phyloP scores from a whole-genome alignment of 176 grass and related monocot species.

The Avena atlantica region DNA sequence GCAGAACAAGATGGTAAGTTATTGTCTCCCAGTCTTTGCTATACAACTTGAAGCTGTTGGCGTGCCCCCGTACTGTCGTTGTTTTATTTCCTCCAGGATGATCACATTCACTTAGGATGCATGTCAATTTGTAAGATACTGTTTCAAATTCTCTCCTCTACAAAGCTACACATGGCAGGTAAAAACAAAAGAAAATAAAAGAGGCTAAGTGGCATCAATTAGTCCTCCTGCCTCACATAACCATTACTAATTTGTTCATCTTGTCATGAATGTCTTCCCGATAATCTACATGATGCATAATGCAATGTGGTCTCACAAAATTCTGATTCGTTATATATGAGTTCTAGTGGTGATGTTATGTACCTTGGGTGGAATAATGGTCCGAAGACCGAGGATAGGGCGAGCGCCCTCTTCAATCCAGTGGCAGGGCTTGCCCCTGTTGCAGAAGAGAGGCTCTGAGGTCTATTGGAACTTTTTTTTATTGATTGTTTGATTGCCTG shows the following conservation, averaged over 20 bases:
- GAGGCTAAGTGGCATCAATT: constrained; percentile 32
- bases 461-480: background rate
- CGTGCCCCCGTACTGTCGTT: background rate
- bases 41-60: constrained; percentile 7
- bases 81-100: constrained; percentile 6
- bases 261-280: constrained; percentile 30
- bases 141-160: background rate
- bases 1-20: constrained; percentile 68
- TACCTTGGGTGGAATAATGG: background rate
- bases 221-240: background rate
- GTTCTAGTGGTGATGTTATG: background rate
- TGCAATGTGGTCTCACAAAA: background rate
- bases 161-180: background rate
- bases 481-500: background rate
- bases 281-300: constrained; percentile 14
- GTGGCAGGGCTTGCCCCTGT: background rate
- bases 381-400: background rate
- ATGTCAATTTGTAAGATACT: background rate
- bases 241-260: background rate
- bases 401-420: background rate
- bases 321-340: constrained; percentile 1
- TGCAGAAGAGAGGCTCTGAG: background rate
- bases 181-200: background rate
- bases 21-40: constrained; percentile 2
- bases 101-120: constrained; percentile 13